Base-by-base conservation (phyloP, 139 green algal genomes). In the Monoraphidium neglectum region DNA sequence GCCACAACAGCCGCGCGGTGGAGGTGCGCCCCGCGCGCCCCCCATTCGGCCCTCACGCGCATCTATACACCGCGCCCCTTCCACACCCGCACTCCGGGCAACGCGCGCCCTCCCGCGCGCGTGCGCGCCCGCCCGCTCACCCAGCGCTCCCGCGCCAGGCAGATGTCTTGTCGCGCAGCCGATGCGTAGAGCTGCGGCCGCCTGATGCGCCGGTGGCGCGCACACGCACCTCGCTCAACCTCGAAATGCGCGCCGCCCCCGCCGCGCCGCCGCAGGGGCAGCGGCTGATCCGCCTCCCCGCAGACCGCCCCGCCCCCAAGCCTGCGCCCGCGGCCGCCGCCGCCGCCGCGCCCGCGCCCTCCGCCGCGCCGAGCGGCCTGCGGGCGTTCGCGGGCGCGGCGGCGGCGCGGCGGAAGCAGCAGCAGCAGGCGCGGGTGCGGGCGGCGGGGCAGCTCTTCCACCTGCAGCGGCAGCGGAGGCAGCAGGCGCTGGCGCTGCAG, bases 81-180 rank as follows among this genome's bases (percentile, higher is more conserved):
- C 33, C n/a, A 51, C n/a, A 5, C 26, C 18, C 61, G 43, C 28
- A 40, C 23, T 46, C 30, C 61, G 43, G 43, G 8, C 28, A 26
- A 3, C 61, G 16, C 12, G 13, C 47, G 47, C 47, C 15, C 15
- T 56, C 13, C 47, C 15, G 47, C 47, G 13, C 53, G 38, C 26
- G 15, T 59, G 57, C 70, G 68, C 56, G 57, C 46, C 47, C n/a
- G n/a, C 56, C 28, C 8, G 12, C 65, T 21, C 70, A 28, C 2
- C 60, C 68, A 26, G 57, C 68, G 37, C 57, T 77, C 35, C 53
- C 66, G 24, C 66, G 32, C 18, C 57, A 36, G 46, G 33, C 62
- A 46, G 33, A 68, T 26, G 35, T 51, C 1, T 26, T 35, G 35
- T 36, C 38, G 54, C 37, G 18, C 36, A 53, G 70, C 33, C 32